A percentile compares a stretch with the other conserved stretches of the same genome.
Evolutionary conservation across 768 basidiomycete species (phyloP).

Genomic region (Dioszegia hungarica): DNA sequence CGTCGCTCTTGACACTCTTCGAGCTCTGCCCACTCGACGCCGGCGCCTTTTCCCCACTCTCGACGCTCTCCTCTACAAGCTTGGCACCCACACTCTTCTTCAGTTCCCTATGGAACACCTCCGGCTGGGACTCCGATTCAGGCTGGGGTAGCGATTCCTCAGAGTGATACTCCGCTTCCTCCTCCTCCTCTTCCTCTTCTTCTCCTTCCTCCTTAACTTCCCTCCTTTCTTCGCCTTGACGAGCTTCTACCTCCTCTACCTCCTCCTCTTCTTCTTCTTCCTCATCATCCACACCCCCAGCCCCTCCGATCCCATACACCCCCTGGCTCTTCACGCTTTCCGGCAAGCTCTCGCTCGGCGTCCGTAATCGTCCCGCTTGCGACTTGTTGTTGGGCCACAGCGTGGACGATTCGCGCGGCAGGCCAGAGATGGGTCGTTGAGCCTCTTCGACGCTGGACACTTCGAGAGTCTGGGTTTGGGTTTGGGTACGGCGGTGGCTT

Average conservation of each 20-base stretch:
- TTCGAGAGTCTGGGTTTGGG: background rate
- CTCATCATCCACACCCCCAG: background rate
- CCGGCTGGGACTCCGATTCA: background rate
- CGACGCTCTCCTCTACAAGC: background rate
- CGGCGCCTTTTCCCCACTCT: background rate
- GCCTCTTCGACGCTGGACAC: conserved; percentile 1
- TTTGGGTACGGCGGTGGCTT: background rate
- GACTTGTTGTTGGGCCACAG: background rate
- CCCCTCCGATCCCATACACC: background rate
- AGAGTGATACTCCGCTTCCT: background rate
- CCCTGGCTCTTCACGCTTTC: background rate
- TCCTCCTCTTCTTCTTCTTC: conserved; percentile 1
- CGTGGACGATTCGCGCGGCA: too few relatives aligned
- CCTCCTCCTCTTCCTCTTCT: background rate
- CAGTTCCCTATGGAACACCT: too few relatives aligned
- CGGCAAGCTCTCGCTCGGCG: conserved; percentile 1
- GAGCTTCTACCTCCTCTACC: background rate
- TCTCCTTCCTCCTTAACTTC: background rate
- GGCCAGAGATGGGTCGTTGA: too few relatives aligned
- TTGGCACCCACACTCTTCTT: background rate
- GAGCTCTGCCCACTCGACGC: background rate
- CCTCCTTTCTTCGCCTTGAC: too few relatives aligned
- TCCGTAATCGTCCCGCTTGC: background rate
- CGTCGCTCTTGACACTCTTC: background rate
- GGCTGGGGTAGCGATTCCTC: background rate